Evolutionary conservation across 805 yeast species (phyloP).

Genomic region (Metschnikowia koreensis): DNA sequence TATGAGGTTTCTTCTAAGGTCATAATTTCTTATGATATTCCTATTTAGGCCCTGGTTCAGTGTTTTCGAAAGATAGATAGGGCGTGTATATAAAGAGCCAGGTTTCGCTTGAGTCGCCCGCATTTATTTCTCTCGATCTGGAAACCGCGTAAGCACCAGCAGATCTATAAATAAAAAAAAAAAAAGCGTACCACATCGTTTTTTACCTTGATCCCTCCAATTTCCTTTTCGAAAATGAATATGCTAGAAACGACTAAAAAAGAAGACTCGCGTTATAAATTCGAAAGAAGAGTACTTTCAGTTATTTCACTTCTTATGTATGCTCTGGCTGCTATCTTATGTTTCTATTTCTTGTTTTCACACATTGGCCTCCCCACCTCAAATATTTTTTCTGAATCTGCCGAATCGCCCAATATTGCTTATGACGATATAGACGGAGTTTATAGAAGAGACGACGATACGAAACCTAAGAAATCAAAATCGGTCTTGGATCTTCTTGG

Average conservation of each 20-base stretch:
- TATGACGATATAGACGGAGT: neutral
- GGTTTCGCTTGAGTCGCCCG: neutral
- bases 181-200: neutral
- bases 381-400: neutral
- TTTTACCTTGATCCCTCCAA: neutral
- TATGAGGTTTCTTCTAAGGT: too few species aligned
- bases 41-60: neutral
- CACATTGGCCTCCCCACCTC: neutral
- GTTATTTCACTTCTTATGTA: neutral
- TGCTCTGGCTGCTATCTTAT: neutral
- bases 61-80: neutral
- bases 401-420: neutral
- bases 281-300: neutral
- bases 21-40: too few species aligned
- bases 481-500: slow-evolving; percentile 17
- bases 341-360: neutral
- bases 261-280: neutral
- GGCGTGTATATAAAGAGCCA: neutral
- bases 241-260: neutral
- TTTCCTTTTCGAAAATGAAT: neutral
- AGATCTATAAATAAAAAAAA: slow-evolving; percentile 5
- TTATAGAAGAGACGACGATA: slow-evolving; percentile 4
- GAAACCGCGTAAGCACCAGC: slow-evolving; percentile 1
- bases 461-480: slow-evolving; percentile 4
- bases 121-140: neutral